These are phyloP conservation scores for Aspergillus funiculosus DNA, from an alignment of 495 filamentous ascomycete genomes.

Conservation along the genomic window DNA sequence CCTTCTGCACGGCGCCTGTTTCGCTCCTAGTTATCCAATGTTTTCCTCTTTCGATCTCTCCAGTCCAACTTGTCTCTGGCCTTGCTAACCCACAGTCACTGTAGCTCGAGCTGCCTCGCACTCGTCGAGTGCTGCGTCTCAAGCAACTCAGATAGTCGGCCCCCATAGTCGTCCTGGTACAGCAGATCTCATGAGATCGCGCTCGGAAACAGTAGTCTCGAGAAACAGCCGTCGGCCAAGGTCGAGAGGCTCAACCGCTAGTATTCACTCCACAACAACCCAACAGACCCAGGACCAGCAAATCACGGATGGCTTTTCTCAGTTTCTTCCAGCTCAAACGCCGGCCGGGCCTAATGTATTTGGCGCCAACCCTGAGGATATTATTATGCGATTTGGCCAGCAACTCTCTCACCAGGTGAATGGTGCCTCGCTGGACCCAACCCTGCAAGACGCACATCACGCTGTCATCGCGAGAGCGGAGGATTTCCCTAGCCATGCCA, in stretches of 20 bases:
- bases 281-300: constrained; percentile 63
- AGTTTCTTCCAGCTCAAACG: constrained; percentile 52
- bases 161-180: constrained; percentile 42
- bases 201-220: constrained; percentile 55
- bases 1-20: constrained; percentile 8
- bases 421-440: constrained; percentile 45
- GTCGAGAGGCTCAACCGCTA: constrained; percentile 83
- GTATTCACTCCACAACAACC: constrained; percentile 62
- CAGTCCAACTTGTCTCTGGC: neutral
- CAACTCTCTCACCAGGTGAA: constrained; percentile 51
- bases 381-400: constrained; percentile 53
- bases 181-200: constrained; percentile 46
- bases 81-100: constrained; percentile 17
- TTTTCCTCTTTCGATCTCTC: neutral
- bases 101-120: constrained; percentile 28
- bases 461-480: constrained; percentile 40
- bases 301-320: constrained; percentile 42
- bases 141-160: constrained; percentile 33
- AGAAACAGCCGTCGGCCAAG: constrained; percentile 59
- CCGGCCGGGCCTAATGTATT: constrained; percentile 45
- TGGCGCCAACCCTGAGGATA: constrained; percentile 54
- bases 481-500: constrained; percentile 44
- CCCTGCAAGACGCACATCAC: constrained; percentile 46
- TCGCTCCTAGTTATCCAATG: neutral
- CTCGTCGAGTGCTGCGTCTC: constrained; percentile 32